Conservation (phyloP, 2,329 filamentous ascomycete genomes). For the Ophiostoma populinum region DNA sequence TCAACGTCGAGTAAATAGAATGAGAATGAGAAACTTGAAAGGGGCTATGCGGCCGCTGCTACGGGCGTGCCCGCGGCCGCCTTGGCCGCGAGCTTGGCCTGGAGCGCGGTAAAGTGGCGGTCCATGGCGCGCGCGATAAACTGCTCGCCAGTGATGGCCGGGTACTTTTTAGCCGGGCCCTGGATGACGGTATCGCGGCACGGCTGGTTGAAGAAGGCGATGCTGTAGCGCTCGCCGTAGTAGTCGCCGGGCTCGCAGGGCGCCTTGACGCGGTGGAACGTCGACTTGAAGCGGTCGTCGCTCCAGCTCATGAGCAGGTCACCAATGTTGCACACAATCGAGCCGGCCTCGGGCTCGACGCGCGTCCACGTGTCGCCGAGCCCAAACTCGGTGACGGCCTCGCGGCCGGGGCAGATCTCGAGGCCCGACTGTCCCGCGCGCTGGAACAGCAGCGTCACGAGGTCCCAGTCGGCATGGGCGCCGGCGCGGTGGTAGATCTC, state of each 20-base stretch:
- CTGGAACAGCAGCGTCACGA: constrained; percentile 46
- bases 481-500: constrained; percentile 40
- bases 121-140: constrained; percentile 26
- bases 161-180: constrained; percentile 44
- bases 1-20: no score
- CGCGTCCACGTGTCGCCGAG: constrained; percentile 45
- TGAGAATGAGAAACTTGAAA: background rate
- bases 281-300: constrained; percentile 50
- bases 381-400: constrained; percentile 40
- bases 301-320: constrained; percentile 51
- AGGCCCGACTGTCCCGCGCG: constrained; percentile 40
- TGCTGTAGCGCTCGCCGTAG: constrained; percentile 43
- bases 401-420: constrained; percentile 47
- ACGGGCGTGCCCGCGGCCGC: background rate
- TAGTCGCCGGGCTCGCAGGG: constrained; percentile 34
- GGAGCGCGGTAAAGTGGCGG: constrained; percentile 13
- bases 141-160: constrained; percentile 39
- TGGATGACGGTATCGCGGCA: constrained; percentile 39
- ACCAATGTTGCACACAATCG: constrained; percentile 48
- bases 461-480: constrained; percentile 42
- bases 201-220: constrained; percentile 44
- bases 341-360: constrained; percentile 33
- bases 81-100: constrained; percentile 9
- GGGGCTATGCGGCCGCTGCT: constrained; percentile 1
- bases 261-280: constrained; percentile 46